phyloP scores from a whole-genome alignment of 805 yeast species.

The Wickerhamomyces bisporus region DNA sequence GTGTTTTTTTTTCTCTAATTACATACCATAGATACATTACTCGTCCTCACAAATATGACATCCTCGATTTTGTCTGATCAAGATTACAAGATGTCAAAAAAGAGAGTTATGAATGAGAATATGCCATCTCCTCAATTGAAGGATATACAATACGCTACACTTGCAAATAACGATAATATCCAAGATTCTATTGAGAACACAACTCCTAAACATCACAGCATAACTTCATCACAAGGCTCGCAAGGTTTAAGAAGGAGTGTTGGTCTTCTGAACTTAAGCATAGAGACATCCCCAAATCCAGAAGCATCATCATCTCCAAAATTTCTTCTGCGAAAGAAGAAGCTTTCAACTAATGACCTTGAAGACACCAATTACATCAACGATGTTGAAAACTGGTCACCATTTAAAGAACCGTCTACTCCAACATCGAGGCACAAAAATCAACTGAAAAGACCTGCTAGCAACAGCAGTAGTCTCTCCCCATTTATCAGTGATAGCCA shows the following conservation, averaged over 20 bases:
- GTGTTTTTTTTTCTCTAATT: too few relatives aligned
- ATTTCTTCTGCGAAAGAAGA: conserved; percentile 16
- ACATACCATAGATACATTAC: too few relatives aligned
- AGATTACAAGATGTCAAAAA: conserved; percentile 13
- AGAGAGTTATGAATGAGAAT: conserved; percentile 21
- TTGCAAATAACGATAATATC: conserved; percentile 6
- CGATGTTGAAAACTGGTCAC: conserved; percentile 27
- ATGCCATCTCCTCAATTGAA: conserved; percentile 23
- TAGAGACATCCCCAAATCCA: conserved; percentile 31
- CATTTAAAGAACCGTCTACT: conserved; percentile 24
- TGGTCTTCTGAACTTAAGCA: conserved; percentile 44
- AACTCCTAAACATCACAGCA: conserved; percentile 18
- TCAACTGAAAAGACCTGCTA: conserved; percentile 25
- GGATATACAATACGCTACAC: conserved; percentile 10
- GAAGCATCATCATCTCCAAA: conserved; percentile 19
- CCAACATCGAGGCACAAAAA: conserved; percentile 15
- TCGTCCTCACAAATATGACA: conserved; percentile 1
- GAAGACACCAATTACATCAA: conserved; percentile 17
- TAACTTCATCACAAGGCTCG: conserved; percentile 24
- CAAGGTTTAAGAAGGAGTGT: conserved; percentile 45
- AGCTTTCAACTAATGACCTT: conserved; percentile 11
- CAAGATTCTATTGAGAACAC: conserved; percentile 9
- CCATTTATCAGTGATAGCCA: conserved; percentile 24
- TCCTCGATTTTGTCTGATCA: not conserved
- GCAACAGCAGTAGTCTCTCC: conserved; percentile 22